These are phyloP conservation scores for Stropharia rugosoannulata DNA, from an alignment of 768 basidiomycete species.

Conservation along the genomic window DNA sequence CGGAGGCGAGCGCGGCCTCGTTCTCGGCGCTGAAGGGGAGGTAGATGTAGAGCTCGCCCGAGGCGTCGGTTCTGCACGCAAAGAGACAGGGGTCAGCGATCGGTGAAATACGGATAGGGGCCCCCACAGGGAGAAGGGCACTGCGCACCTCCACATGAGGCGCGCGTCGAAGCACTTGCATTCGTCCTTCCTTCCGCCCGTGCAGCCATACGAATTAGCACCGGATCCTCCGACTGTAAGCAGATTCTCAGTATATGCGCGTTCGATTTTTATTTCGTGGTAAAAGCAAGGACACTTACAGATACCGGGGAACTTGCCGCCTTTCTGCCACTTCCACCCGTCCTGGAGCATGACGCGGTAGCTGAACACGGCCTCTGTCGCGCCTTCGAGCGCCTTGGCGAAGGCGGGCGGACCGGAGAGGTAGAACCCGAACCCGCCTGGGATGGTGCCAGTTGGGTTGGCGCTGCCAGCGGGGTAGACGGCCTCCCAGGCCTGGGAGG, in stretches of 20 bases:
- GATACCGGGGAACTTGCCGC: slow-evolving; percentile 75
- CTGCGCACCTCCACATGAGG: slow-evolving; percentile 69
- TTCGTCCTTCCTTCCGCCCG: slow-evolving; percentile 62
- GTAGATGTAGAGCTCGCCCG: slow-evolving; percentile 72
- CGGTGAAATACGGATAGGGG: background rate
- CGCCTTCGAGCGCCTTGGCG: slow-evolving; percentile 31
- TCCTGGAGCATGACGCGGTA: slow-evolving; percentile 66
- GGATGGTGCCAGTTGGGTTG: slow-evolving; percentile 48
- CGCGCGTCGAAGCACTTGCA: slow-evolving; percentile 69
- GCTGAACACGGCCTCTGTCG: slow-evolving; percentile 57
- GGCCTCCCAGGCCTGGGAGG: slow-evolving; percentile 54
- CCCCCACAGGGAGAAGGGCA: too few species aligned
- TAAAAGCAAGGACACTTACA: slow-evolving; percentile 39
- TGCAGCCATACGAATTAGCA: slow-evolving; percentile 59
- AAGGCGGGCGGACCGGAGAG: slow-evolving; percentile 52
- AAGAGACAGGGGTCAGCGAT: background rate
- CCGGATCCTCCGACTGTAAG: slow-evolving; percentile 54
- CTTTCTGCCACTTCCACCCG: slow-evolving; percentile 69
- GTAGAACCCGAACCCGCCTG: slow-evolving; percentile 75
- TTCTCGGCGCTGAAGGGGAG: slow-evolving; percentile 53
- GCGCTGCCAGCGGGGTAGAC: slow-evolving; percentile 60
- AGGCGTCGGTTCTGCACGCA: slow-evolving; percentile 40
- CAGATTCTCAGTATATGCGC: background rate
- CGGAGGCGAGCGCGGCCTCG: slow-evolving; percentile 34
- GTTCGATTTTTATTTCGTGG: too few species aligned